Evolutionary conservation across 2,329 filamentous ascomycete genomes (phyloP).

Genomic region (Pyrenochaeta sp.): DNA sequence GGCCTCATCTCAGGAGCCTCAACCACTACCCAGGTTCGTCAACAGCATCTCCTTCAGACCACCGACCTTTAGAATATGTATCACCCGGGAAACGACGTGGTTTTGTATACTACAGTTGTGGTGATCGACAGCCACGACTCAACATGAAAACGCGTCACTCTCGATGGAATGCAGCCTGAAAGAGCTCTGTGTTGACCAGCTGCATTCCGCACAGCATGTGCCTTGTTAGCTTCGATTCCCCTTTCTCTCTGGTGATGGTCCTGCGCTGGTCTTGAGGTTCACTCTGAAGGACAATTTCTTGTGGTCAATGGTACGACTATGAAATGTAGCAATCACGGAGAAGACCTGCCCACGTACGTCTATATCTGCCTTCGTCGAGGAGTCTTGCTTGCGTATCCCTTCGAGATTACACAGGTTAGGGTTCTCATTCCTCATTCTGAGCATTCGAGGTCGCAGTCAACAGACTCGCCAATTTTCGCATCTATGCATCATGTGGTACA

Average conservation of each 20-base stretch:
- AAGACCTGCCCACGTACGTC: too few relatives aligned
- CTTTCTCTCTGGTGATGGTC: neutral
- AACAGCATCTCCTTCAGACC: neutral
- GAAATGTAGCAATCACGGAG: neutral
- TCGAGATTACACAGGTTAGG: neutral
- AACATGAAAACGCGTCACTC: neutral
- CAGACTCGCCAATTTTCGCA: constrained; percentile 18
- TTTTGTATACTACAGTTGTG: neutral
- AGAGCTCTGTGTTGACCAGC: neutral
- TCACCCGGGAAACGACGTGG: constrained; percentile 19
- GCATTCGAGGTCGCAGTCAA: neutral
- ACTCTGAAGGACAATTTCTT: neutral
- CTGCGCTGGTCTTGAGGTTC: neutral
- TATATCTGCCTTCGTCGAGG: neutral
- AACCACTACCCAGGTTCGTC: neutral
- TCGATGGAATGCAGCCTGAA: constrained; percentile 4
- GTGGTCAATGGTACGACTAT: neutral
- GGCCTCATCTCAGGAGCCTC: neutral
- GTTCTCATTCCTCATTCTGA: constrained; percentile 4
- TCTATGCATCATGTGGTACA: constrained; percentile 26
- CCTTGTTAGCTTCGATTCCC: neutral
- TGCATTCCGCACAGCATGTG: constrained; percentile 3
- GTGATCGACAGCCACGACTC: neutral
- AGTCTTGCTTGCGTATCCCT: neutral
- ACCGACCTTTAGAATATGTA: neutral